Evolutionary conservation across 352 stramenopile genomes (phyloP).

Genomic region (Elongisporangium prolatum): DNA sequence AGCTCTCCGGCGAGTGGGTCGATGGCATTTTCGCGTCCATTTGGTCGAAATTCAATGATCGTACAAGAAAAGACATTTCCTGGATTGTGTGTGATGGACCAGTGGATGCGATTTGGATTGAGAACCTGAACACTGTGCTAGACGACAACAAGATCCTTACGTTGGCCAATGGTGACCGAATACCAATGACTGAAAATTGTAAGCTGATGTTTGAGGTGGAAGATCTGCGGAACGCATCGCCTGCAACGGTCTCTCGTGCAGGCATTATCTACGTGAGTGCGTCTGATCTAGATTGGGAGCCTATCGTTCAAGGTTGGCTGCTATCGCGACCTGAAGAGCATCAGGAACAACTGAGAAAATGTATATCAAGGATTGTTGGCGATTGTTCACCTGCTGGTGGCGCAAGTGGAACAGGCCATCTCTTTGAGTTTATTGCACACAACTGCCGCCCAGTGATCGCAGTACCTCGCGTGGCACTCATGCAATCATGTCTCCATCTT

Average conservation of each 20-base stretch:
- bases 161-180: slow-evolving; percentile 89
- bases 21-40: slow-evolving; percentile 79
- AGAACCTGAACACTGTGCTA: slow-evolving; percentile 94
- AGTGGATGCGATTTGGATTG: slow-evolving; percentile 93
- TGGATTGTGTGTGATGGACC: slow-evolving; percentile 93
- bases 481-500: slow-evolving; percentile 70
- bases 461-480: slow-evolving; percentile 61
- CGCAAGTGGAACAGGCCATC: slow-evolving; percentile 25
- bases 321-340: slow-evolving; percentile 38
- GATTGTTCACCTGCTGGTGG: slow-evolving; percentile 4
- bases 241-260: slow-evolving; percentile 88
- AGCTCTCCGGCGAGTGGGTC: slow-evolving; percentile 68
- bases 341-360: slow-evolving; percentile 35
- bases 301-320: slow-evolving; percentile 62
- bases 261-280: slow-evolving; percentile 91
- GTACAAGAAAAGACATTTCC: slow-evolving; percentile 69
- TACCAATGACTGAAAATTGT: slow-evolving; percentile 87
- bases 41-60: slow-evolving; percentile 87
- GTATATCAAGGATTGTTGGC: slow-evolving; percentile 52
- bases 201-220: slow-evolving; percentile 94
- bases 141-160: slow-evolving; percentile 95
- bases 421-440: slow-evolving; percentile 70
- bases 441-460: slow-evolving; percentile 68
- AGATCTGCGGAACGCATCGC: slow-evolving; percentile 89
- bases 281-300: slow-evolving; percentile 71